Percentiles rank a stretch among this genome's conserved stretches.
Evolutionary conservation across 176 grass and related monocot genomes (phyloP).

Genomic region (Triticum dicoccoides): DNA sequence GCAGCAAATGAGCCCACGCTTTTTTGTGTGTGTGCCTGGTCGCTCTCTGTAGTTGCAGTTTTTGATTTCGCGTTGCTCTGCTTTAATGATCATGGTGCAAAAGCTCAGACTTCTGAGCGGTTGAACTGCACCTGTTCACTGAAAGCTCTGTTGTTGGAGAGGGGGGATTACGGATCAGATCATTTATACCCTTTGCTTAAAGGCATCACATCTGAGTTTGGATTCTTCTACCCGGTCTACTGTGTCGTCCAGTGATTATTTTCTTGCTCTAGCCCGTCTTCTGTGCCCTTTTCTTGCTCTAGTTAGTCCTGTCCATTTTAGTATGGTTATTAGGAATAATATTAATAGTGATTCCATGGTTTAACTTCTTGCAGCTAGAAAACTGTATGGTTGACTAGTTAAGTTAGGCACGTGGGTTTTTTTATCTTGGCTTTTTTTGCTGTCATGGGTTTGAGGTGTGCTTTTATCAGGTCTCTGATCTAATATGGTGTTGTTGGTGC

Average conservation of each 20-base stretch:
- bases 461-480: background rate
- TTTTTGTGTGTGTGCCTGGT: background rate
- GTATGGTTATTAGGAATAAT: background rate
- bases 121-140: background rate
- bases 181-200: background rate
- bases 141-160: background rate
- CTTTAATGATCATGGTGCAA: background rate
- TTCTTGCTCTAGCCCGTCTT: background rate
- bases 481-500: background rate
- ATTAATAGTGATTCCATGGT: slow-evolving; percentile 13
- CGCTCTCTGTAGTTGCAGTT: background rate
- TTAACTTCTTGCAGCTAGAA: background rate
- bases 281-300: slow-evolving; percentile 9
- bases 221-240: background rate
- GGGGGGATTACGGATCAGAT: background rate
- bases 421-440: background rate
- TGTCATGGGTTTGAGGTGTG: slow-evolving; percentile 1
- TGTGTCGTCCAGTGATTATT: background rate
- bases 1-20: background rate
- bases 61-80: slow-evolving; percentile 12
- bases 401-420: background rate
- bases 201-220: background rate
- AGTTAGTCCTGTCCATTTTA: background rate
- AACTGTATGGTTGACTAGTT: background rate
- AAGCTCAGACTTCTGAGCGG: background rate